Conservation (phyloP, 768 basidiomycete genomes). For the Pleurotus platypus region DNA sequence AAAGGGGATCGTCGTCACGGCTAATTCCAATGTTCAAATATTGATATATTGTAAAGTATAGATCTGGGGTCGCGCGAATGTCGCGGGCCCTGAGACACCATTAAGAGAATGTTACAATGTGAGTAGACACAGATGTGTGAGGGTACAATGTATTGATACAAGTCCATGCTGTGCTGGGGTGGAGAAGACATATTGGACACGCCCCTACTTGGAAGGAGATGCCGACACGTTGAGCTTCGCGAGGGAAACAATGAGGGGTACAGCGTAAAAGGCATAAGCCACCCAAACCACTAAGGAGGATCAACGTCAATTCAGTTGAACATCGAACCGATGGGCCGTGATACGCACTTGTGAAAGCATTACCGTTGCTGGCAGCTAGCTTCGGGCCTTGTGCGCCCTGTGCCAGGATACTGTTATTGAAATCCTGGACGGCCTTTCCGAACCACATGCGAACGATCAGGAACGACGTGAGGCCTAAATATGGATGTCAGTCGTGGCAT, state of each 20-base stretch:
- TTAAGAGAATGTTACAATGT: no score
- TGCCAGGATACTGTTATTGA: slow-evolving; percentile 58
- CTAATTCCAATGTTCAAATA: no score
- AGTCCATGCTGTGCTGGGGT: no score
- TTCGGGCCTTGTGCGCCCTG: slow-evolving; percentile 53
- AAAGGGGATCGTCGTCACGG: no score
- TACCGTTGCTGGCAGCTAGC: slow-evolving; percentile 59
- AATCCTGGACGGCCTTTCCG: slow-evolving; percentile 74
- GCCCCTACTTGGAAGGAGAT: slow-evolving; percentile 29
- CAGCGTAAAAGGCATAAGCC: slow-evolving; percentile 68
- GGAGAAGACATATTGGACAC: no score
- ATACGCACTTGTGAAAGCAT: slow-evolving; percentile 71
- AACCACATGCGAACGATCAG: slow-evolving; percentile 78
- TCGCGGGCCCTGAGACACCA: no score
- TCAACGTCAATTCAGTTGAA: not conserved
- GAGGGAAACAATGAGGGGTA: slow-evolving; percentile 66
- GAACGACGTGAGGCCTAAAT: slow-evolving; percentile 61
- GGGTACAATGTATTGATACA: no score
- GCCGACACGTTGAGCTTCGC: slow-evolving; percentile 63
- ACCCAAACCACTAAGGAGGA: slow-evolving; percentile 66
- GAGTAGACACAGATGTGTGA: no score
- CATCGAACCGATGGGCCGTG: not conserved
- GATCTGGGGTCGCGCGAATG: no score
- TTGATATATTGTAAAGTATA: no score
- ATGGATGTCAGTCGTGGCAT: not conserved